Evolutionary conservation across 306 rosid species (phyloP), one percentile per base, ranked within the genome.

Genomic region (Datisca glomerata): DNA sequence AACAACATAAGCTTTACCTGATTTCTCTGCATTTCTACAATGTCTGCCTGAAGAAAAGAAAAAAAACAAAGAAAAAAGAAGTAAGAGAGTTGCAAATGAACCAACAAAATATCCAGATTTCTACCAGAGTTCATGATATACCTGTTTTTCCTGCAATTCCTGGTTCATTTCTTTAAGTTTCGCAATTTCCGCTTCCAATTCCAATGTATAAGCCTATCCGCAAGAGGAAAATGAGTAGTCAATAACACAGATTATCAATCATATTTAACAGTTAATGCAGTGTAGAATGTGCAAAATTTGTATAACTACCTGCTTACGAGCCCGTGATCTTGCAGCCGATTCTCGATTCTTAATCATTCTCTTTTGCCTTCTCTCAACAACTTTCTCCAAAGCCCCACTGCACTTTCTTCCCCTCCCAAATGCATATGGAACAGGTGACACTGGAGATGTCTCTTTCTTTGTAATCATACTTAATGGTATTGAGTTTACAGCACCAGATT

Each of bases 331-430:
- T 0, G 98, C 98, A 50, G 98, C 98, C 8, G 98, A 89, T 65
- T 89, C 98, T 60, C 98, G 67, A 40, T 89, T 89, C 56, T 89
- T 89, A 3, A 89, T 89, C 98, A 89, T 89, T 58, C 98, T 72
- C 49, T 81, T 78, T 8, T 89, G 98, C 67, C 98, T 80, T 59
- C 98, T 80, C 67, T 89, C 98, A 24, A 89, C 85, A 7, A 80
- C 95, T 47, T 75, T 89, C 71, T 89, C 98, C 42, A 80, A 11
- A 29, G 65, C 55, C 15, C 66, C 72, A 55, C 60, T 47, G 41
- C 60, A 20, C 47, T 79, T 81, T 58, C 95, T 74, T 53, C 84
- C 93, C 53, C 79, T 63, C 51, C 56, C 69, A 43, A 84, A 75
- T 32, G 63, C 68, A 57, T 66, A 84, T 39, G 89, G 86, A 54